These are phyloP conservation scores for Alternaria burnsii DNA, from an alignment of 2,329 filamentous ascomycete species.

Conservation along the genomic window DNA sequence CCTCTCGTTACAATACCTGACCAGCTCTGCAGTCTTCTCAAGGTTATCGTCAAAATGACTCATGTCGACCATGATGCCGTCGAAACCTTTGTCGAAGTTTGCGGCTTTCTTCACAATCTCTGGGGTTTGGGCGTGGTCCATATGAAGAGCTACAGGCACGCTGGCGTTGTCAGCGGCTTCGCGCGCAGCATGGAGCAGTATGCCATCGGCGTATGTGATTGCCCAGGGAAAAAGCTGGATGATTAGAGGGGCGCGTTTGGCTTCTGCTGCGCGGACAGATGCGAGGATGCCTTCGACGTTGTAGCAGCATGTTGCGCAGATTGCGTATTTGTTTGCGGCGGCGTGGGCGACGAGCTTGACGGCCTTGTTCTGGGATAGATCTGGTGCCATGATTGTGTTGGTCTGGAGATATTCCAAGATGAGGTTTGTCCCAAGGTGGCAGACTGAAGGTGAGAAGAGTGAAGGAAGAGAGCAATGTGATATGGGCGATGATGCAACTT, in stretches of 20 bases:
- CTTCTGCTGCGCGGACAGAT: constrained; percentile 73
- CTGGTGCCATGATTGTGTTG: constrained; percentile 53
- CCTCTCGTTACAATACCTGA: constrained; percentile 68
- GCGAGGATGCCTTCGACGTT: constrained; percentile 76
- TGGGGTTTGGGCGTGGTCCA: constrained; percentile 72
- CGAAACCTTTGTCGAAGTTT: constrained; percentile 51
- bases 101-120: constrained; percentile 69
- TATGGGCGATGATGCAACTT: constrained; percentile 9
- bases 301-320: constrained; percentile 71
- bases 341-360: constrained; percentile 65
- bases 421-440: neutral
- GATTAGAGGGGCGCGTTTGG: constrained; percentile 72
- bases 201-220: constrained; percentile 67
- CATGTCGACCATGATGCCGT: constrained; percentile 69
- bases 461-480: neutral
- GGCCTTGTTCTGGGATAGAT: constrained; percentile 56
- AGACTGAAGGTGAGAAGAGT: neutral
- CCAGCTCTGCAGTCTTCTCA: constrained; percentile 68
- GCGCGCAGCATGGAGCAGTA: constrained; percentile 57
- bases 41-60: constrained; percentile 76
- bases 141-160: constrained; percentile 70
- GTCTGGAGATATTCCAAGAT: neutral
- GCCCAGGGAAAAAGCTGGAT: constrained; percentile 80
- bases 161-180: constrained; percentile 51
- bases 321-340: constrained; percentile 63